Base-by-base conservation (phyloP, 139 green algal species). In the Penium margaritaceum region DNA sequence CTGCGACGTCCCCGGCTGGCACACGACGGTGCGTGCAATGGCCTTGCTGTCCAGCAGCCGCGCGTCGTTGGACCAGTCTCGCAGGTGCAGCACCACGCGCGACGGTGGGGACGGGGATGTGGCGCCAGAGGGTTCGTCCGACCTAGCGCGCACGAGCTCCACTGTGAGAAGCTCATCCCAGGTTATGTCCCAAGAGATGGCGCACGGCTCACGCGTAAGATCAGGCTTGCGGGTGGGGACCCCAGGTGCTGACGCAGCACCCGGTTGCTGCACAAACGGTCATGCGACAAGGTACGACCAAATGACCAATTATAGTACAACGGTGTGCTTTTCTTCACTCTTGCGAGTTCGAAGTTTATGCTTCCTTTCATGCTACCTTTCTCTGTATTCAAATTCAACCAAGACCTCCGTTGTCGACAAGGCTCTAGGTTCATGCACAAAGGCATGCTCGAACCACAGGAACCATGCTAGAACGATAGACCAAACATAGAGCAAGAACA, bases 141-240 rank as follows among this genome's bases (percentile, higher is more conserved):
- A 75, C 82, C 91, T 95, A 55, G 87, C 79, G 78, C 92, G 71
- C 33, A 57, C 29, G 27, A 87, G 67, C 76, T 90, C 86, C 54
- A 85, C 35, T 3, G 78, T 41, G 53, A 91, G 72, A 35, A 91
- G 63, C 66, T 91, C 87, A n/a, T 84, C 70, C 84, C 81, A 86
- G 39, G 43, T 19, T 43, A 90, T 62, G 14, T 64, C 47, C 83
- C 83, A 89, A 41, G 70, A n/a, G n/a, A 76, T 51, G 35, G 5
- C 51, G 44, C 72, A 79, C 19, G 72, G 41, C 33, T 79, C 72
- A 15, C 61, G 35, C 41, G 47, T n/a, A 44, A 78, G 71, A 37
- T 74, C 73, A 2, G 30, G 24, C 46, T 57, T 57, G 46, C 46
- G 46, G 19, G 19, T 21, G n/a, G n/a, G n/a, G n/a, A n/a, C n/a